Conservation (phyloP, 768 basidiomycete genomes). For the Trametes maxima region DNA sequence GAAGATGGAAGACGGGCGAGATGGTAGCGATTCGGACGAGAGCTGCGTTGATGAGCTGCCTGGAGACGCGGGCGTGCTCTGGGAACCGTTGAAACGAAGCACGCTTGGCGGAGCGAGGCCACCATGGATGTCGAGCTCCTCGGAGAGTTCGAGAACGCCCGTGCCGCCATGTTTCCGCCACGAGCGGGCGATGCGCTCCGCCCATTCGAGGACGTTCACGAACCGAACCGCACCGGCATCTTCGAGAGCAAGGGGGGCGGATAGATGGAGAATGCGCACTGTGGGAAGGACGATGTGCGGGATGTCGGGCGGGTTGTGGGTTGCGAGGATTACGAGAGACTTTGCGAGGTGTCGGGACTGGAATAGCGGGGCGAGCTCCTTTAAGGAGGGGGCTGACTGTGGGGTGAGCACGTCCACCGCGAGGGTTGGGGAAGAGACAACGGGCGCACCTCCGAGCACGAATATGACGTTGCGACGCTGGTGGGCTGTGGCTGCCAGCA, state of each 20-base stretch:
- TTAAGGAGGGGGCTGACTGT: conserved; percentile 35
- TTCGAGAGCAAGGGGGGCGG: conserved; percentile 36
- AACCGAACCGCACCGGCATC: conserved; percentile 38
- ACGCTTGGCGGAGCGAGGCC: conserved; percentile 30
- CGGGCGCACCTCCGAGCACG: conserved; percentile 40
- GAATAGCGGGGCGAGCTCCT: conserved; percentile 38
- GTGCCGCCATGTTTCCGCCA: conserved; percentile 40
- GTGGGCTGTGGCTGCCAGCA: conserved; percentile 25
- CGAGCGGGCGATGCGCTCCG: conserved; percentile 39
- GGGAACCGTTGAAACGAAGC: conserved; percentile 24
- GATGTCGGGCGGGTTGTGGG: conserved; percentile 36
- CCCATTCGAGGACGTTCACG: conserved; percentile 42
- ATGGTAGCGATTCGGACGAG: conserved; percentile 12
- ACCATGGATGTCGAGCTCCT: conserved; percentile 30
- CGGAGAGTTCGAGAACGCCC: conserved; percentile 29
- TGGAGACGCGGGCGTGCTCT: conserved; percentile 28
- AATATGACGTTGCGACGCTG: conserved; percentile 38
- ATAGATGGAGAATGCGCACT: conserved; percentile 39
- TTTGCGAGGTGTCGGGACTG: conserved; percentile 37
- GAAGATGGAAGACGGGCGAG: conserved; percentile 10
- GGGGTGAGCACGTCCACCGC: background rate
- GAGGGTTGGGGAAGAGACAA: background rate
- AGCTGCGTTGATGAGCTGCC: conserved; percentile 25
- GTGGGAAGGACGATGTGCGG: conserved; percentile 33
- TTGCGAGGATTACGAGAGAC: conserved; percentile 43